A percentile compares a stretch with the other conserved stretches of the same genome.
Conservation (phyloP, 805 yeast species). For the Wickerhamiella domercqiae region DNA sequence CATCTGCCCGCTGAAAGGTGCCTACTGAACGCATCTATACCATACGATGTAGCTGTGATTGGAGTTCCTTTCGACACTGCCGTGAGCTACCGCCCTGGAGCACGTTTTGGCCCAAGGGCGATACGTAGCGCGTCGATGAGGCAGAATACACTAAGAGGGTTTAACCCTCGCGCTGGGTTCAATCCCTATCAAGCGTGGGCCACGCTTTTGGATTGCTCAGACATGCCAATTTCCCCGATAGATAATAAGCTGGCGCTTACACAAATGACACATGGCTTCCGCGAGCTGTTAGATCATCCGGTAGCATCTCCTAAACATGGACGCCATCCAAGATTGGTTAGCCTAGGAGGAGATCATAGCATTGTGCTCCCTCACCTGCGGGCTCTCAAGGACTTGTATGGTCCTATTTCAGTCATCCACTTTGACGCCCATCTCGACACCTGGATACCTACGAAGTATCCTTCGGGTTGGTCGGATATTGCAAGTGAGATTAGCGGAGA, state of each 20-base stretch:
- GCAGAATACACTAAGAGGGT: constrained; percentile 54
- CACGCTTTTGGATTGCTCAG: constrained; percentile 48
- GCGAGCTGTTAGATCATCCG: constrained; percentile 33
- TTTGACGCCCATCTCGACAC: constrained; percentile 81
- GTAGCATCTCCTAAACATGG: constrained; percentile 15
- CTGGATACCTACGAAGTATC: constrained; percentile 67
- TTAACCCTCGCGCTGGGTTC: constrained; percentile 47
- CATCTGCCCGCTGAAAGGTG: constrained; percentile 51
- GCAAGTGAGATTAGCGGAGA: constrained; percentile 22
- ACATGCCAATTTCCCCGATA: constrained; percentile 53
- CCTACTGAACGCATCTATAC: constrained; percentile 29
- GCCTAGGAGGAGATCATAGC: constrained; percentile 76
- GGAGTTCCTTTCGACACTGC: constrained; percentile 83
- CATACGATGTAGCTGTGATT: constrained; percentile 54
- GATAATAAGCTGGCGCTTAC: constrained; percentile 48
- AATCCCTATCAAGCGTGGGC: constrained; percentile 46
- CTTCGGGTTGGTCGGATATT: constrained; percentile 52
- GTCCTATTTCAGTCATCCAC: constrained; percentile 58
- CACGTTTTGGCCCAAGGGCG: constrained; percentile 57
- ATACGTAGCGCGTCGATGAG: constrained; percentile 30
- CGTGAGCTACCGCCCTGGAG: constrained; percentile 63
- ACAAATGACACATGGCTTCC: constrained; percentile 45
- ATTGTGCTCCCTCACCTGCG: constrained; percentile 58
- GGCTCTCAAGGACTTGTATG: constrained; percentile 44
- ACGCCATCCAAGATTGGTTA: constrained; percentile 45